Conservation (phyloP, 2,329 filamentous ascomycete species). For the Aphanoascus verrucosus region DNA sequence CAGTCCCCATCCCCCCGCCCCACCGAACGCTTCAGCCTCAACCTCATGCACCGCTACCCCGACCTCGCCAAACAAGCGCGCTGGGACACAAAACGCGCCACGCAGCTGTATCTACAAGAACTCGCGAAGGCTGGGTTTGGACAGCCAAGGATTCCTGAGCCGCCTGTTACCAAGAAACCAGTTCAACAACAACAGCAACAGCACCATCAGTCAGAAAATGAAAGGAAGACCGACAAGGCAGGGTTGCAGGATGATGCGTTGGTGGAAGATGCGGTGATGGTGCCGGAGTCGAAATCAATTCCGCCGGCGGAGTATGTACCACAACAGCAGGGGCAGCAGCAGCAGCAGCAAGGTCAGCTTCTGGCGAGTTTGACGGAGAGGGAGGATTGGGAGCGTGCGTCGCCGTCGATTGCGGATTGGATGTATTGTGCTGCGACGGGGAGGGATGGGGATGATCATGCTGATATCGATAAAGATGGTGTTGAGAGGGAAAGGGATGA, state of each 20-base stretch:
- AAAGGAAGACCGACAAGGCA: conserved; percentile 1
- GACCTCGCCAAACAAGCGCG: conserved; percentile 43
- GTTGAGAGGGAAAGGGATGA: conserved; percentile 14
- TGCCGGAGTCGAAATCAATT: conserved; percentile 17
- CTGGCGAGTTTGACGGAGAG: conserved; percentile 36
- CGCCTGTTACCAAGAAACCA: not conserved
- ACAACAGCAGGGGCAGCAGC: too few relatives aligned
- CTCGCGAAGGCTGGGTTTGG: conserved; percentile 29
- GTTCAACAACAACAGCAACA: too few relatives aligned
- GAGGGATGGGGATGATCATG: conserved; percentile 14
- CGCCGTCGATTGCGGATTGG: conserved; percentile 41
- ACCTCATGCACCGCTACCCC: conserved; percentile 33
- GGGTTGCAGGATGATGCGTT: conserved; percentile 21
- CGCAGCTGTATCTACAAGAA: conserved; percentile 45
- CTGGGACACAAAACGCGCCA: conserved; percentile 46
- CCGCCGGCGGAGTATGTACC: conserved; percentile 25
- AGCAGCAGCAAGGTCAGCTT: too few relatives aligned
- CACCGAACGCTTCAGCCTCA: conserved; percentile 12
- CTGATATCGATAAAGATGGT: not conserved
- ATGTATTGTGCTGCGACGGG: conserved; percentile 37
- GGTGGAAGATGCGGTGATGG: conserved; percentile 29
- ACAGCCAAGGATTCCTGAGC: conserved; percentile 16
- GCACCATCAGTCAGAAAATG: too few relatives aligned
- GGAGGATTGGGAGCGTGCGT: conserved; percentile 41
- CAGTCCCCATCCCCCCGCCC: not conserved